Base-by-base conservation (phyloP, 805 yeast genomes). In the Cyberlindnera xylosilytica region DNA sequence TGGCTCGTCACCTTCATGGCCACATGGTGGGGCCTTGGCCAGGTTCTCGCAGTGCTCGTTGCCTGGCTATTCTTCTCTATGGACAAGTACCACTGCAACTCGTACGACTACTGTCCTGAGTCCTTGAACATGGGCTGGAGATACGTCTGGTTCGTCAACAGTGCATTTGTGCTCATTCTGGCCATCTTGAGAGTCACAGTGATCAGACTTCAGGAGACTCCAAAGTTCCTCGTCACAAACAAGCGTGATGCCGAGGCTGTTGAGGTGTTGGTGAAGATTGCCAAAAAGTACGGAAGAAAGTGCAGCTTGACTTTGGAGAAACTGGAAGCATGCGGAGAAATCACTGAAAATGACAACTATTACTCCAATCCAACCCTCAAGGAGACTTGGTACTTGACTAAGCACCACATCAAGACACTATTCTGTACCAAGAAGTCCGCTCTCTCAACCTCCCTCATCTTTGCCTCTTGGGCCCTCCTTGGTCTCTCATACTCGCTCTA, bases 11-110 rank as follows among this genome's bases (percentile, higher is more conserved):
- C 79, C 3, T 63, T 72, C 23, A 68, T 76, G 62, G 74, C 79
- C 27, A 62, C 69, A 20, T 78, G 69, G 73, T 77, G 82, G 83
- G 73, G 78, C 26, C 60, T 77, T 29, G 81, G 81, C 28, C 81
- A 76, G 50, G 67, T 77, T 4, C 61, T 76, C 27, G 72, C 76
- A 5, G 65, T 63, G 20, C 52, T 74, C 20, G 48, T 72, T 24
- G 69, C 78, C 2, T 77, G 79, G 76, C 78, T 74, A 1, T 72
- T 73, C 40, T 61, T 77, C 34, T 50, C 54, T 11, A 35, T 45
- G 24, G 70, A 77, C 15, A 63, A 66, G 39, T 63, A 64, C 48
- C 68, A 74, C 6, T 76, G 83, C 54, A 78, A 63, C 19, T 52
- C 66, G 60, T 43, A 53, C 6, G 69, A 56, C n/a, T 34, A 61